Evolutionary conservation across 2,329 filamentous ascomycete genomes (phyloP).

Genomic region (Xylariales sp.): DNA sequence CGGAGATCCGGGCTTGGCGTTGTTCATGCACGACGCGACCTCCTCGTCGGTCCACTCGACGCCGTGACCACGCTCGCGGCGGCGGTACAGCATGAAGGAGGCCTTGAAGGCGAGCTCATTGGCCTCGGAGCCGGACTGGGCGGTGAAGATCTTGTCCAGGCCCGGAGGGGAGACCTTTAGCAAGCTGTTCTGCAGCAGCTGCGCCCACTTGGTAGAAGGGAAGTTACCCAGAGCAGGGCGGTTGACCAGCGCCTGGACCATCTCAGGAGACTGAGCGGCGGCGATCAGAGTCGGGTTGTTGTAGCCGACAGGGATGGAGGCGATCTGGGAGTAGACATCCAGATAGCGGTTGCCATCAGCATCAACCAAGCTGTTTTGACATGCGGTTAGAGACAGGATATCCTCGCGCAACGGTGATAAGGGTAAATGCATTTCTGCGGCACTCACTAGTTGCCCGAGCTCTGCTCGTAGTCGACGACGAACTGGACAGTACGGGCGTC

Average conservation of each 20-base stretch:
- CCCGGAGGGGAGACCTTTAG: slow-evolving; percentile 79
- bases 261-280: slow-evolving; percentile 70
- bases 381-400: background rate
- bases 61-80: slow-evolving; percentile 72
- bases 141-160: slow-evolving; percentile 84
- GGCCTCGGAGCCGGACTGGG: slow-evolving; percentile 82
- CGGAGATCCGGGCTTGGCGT: slow-evolving; percentile 73
- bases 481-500: slow-evolving; percentile 49
- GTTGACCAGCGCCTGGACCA: slow-evolving; percentile 79
- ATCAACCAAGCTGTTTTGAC: slow-evolving; percentile 34
- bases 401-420: no score
- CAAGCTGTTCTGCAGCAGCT: slow-evolving; percentile 73
- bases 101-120: slow-evolving; percentile 95
- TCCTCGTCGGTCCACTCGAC: slow-evolving; percentile 79
- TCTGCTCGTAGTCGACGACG: slow-evolving; percentile 48
- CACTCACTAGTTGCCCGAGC: slow-evolving; percentile 43
- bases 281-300: slow-evolving; percentile 75
- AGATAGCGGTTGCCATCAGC: slow-evolving; percentile 42
- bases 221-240: slow-evolving; percentile 88
- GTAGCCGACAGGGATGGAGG: slow-evolving; percentile 87
- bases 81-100: slow-evolving; percentile 87
- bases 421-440: no score
- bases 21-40: slow-evolving; percentile 70
- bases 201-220: slow-evolving; percentile 77
- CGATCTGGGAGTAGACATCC: slow-evolving; percentile 72